These are phyloP conservation scores for Penicillium sclerotiorum DNA, from an alignment of 2,329 filamentous ascomycete genomes.

Conservation along the genomic window DNA sequence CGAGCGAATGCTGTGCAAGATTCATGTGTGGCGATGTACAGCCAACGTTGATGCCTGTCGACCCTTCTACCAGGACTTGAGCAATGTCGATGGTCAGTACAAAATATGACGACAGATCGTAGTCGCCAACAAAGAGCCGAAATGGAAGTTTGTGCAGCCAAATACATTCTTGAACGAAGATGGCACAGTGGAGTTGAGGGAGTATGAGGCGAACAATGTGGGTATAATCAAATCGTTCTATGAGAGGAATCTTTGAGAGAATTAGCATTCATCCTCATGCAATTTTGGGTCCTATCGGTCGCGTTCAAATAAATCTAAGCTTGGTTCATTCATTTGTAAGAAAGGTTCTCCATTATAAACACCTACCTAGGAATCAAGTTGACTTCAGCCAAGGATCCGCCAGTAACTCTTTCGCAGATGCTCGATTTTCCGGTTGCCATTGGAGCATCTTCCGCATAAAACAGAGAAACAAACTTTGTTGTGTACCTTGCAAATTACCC, in stretches of 20 bases:
- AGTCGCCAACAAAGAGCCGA: neutral
- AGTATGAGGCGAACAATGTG: neutral
- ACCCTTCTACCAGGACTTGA: neutral
- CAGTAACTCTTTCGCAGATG: constrained; percentile 20
- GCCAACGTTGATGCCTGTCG: neutral
- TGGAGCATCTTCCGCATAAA: constrained; percentile 26
- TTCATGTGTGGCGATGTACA: neutral
- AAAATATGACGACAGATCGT: neutral
- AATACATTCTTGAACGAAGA: neutral
- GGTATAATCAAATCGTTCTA: neutral
- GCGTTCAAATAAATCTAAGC: too few species aligned
- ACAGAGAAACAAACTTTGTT: constrained; percentile 17
- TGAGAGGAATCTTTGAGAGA: neutral
- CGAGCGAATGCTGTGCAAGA: neutral
- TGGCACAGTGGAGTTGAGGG: neutral
- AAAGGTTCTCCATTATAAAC: too few species aligned
- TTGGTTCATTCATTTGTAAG: too few species aligned
- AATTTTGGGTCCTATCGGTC: too few species aligned
- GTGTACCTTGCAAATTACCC: constrained; percentile 10
- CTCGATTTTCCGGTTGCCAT: constrained; percentile 20
- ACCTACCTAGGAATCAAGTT: constrained; percentile 7
- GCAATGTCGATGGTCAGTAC: neutral
- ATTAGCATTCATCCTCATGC: too few species aligned
- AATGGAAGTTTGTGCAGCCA: neutral
- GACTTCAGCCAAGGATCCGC: constrained; percentile 24